A percentile compares a stretch with the other conserved stretches of the same genome.
Evolutionary conservation across 2,329 filamentous ascomycete species (phyloP).

Genomic region (Cryphonectria japonica): DNA sequence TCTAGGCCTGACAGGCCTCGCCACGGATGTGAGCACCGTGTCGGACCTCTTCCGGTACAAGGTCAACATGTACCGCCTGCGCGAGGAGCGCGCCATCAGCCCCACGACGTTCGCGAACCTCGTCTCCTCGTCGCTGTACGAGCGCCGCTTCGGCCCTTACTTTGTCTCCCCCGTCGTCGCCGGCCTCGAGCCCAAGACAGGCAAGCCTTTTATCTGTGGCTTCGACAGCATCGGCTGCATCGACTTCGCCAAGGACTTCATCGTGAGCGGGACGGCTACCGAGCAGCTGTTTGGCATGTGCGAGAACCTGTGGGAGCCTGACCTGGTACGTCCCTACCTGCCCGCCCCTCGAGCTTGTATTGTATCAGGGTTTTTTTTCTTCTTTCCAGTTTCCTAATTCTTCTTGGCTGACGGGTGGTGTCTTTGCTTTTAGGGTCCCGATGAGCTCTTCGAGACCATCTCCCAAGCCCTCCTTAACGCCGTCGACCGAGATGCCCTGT

Average conservation of each 20-base stretch:
- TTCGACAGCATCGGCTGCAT: constrained; percentile 99
- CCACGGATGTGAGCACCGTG: constrained; percentile 93
- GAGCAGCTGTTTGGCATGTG: constrained; percentile 99
- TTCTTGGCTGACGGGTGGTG: neutral
- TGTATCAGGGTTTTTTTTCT: neutral
- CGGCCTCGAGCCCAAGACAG: constrained; percentile 90
- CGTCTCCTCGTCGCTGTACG: constrained; percentile 88
- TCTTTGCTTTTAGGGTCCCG: constrained; percentile 65
- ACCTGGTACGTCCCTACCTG: constrained; percentile 69
- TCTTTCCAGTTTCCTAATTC: too few relatives aligned
- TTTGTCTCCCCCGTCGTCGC: constrained; percentile 95
- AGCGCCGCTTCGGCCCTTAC: constrained; percentile 93
- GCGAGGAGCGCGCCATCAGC: constrained; percentile 95
- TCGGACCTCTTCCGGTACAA: constrained; percentile 99
- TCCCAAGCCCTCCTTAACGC: constrained; percentile 95
- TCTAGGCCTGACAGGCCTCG: constrained; percentile 92
- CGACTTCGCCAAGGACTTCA: constrained; percentile 99
- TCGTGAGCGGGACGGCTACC: constrained; percentile 92
- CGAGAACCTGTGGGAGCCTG: constrained; percentile 95
- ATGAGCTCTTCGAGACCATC: constrained; percentile 97
- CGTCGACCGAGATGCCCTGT: constrained; percentile 93
- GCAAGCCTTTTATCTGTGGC: constrained; percentile 96
- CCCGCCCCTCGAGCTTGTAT: neutral
- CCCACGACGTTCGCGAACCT: constrained; percentile 96
- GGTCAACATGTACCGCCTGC: constrained; percentile 99